Evolutionary conservation across 2,329 filamentous ascomycete species (phyloP).

Genomic region (Ascochyta viciae-villosae): DNA sequence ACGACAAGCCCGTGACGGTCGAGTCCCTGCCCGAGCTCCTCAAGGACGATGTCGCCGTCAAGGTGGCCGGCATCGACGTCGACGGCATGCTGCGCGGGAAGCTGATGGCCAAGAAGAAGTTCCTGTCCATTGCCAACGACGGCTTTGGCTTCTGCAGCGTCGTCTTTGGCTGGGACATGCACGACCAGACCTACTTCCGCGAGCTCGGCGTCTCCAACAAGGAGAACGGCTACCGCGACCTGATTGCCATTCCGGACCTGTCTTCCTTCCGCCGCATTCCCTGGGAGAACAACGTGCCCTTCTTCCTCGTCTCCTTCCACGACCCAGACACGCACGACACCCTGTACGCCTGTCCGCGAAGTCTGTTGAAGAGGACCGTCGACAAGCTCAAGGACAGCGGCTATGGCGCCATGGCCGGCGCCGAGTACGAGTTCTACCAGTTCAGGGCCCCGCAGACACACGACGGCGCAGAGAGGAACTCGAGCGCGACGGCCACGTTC

Average conservation of each 20-base stretch:
- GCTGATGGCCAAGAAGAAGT: slow-evolving; percentile 91
- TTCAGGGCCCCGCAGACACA: slow-evolving; percentile 71
- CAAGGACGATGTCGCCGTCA: slow-evolving; percentile 76
- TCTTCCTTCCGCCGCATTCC: slow-evolving; percentile 81
- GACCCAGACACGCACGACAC: slow-evolving; percentile 78
- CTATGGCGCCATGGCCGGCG: slow-evolving; percentile 88
- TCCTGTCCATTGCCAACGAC: slow-evolving; percentile 77
- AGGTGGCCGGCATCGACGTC: slow-evolving; percentile 85
- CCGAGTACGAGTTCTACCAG: slow-evolving; percentile 95
- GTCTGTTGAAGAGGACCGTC: slow-evolving; percentile 72
- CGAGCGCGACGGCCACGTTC: slow-evolving; percentile 75
- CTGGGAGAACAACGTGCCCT: slow-evolving; percentile 86
- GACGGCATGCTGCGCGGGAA: slow-evolving; percentile 90
- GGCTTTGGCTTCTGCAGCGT: slow-evolving; percentile 96
- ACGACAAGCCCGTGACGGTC: slow-evolving; percentile 58
- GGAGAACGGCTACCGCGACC: slow-evolving; percentile 86
- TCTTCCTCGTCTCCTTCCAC: slow-evolving; percentile 83
- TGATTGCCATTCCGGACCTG: slow-evolving; percentile 83
- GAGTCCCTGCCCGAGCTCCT: slow-evolving; percentile 72
- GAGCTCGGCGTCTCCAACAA: slow-evolving; percentile 89
- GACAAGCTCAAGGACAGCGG: slow-evolving; percentile 72
- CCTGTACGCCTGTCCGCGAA: slow-evolving; percentile 79
- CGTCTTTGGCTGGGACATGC: slow-evolving; percentile 97
- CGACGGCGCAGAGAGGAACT: slow-evolving; percentile 62
- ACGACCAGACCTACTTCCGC: slow-evolving; percentile 85